Conservation (phyloP, 352 stramenopile genomes). For the Phytopythium mirpurense region DNA sequence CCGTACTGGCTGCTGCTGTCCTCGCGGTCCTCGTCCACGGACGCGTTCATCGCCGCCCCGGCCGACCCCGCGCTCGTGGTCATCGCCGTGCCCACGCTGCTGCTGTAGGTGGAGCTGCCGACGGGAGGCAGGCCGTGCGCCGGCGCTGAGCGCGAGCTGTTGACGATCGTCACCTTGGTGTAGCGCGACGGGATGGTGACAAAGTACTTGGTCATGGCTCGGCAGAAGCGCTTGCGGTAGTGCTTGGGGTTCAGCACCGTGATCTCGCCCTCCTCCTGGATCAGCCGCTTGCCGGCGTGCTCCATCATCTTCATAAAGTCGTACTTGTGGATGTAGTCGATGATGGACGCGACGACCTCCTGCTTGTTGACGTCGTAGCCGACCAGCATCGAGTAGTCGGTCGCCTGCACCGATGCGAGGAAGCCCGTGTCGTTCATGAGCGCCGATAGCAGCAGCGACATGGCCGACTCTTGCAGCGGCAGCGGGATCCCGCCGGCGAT, state of each 20-base stretch:
- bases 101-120: constrained; percentile 22
- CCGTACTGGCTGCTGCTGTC: constrained; percentile 6
- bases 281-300: constrained; percentile 82
- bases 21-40: neutral
- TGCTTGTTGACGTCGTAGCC: constrained; percentile 85
- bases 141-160: constrained; percentile 7
- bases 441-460: constrained; percentile 72
- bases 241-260: constrained; percentile 85
- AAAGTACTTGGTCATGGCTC: constrained; percentile 89
- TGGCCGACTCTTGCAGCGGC: constrained; percentile 76
- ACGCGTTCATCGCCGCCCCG: neutral
- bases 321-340: constrained; percentile 90
- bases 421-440: constrained; percentile 87
- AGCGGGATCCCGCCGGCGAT: constrained; percentile 76
- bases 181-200: constrained; percentile 84
- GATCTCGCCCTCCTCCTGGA: constrained; percentile 87
- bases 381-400: constrained; percentile 87
- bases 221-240: constrained; percentile 81
- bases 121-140: constrained; percentile 21
- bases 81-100: constrained; percentile 5
- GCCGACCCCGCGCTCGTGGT: constrained; percentile 19
- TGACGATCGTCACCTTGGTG: constrained; percentile 76
- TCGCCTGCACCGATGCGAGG: constrained; percentile 77
- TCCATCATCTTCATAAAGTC: constrained; percentile 90
- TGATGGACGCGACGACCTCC: constrained; percentile 84